Base-by-base conservation (phyloP, 495 filamentous ascomycete species). In the Letharia lupina region DNA sequence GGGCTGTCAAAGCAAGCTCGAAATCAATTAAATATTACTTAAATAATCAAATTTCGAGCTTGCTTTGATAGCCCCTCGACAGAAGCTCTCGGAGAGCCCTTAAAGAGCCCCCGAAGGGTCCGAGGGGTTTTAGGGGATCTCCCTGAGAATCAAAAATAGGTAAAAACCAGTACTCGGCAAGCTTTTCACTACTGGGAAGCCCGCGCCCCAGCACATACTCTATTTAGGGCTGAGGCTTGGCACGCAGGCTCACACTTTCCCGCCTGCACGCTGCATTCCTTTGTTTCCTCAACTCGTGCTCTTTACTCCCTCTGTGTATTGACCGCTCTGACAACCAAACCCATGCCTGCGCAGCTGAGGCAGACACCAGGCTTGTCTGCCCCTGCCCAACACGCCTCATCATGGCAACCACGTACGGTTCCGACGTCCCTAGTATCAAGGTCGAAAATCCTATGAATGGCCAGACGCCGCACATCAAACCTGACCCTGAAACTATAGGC, bases 401-500 rank as follows among this genome's bases (percentile, higher is more conserved):
- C 16, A 70, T 70, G 69, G 50, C 66, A 12, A 61, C 63, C 23
- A 63, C 45, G 18, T 69, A 67, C 37, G 48, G 63, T 20, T 47
- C 42, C 31, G 58, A 69, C 4, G 47, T 61, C 15, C 67, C 63
- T 20, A 68, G 66, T 61, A 67, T 71, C 56, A 71, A 71, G 59
- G 60, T 63, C 7, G 69, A 71, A 57, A 37, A 57, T 50, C 48
- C 64, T 16, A 59, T 48, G 40, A 56, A 65, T 52, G 40, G 35
- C n/a, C 62, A 63, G 50, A 65, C 65, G 31, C 28, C 73, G 35
- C 54, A 68, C 31, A 82, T 92, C 78, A 93, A 93, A 74, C 73
- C 81, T 23, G 90, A 93, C 48, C 82, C 83, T 7, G 89, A 91
- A 52, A 80, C 76, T 62, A 77, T 78, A 62, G 83, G 80, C 66